Percentiles rank a stretch among this genome's conserved stretches.
Evolutionary conservation across 1,284 basidiomycete genomes (phyloP).

Genomic region (Meira miltonrushii): DNA sequence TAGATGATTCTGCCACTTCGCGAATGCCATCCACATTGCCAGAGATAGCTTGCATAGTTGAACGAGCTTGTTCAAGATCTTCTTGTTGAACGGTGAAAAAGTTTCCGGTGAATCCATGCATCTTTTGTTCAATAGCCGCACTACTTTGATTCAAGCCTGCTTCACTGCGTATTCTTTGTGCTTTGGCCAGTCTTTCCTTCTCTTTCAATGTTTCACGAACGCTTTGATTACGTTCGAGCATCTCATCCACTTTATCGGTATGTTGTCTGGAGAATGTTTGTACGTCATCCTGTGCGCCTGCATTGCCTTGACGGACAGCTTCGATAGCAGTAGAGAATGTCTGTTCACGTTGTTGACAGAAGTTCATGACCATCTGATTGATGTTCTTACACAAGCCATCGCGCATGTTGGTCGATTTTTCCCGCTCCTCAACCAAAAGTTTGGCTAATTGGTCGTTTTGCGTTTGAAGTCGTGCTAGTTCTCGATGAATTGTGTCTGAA

Average conservation of each 20-base stretch:
- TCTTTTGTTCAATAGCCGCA: neutral
- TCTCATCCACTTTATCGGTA: neutral
- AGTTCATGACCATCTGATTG: neutral
- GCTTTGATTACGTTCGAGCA: neutral
- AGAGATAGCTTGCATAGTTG: neutral
- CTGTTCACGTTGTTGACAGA: neutral
- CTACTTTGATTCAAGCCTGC: slow-evolving; percentile 1
- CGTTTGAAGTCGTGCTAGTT: neutral
- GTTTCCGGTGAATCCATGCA: neutral
- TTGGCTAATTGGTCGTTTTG: neutral
- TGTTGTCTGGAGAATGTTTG: neutral
- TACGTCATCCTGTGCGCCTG: neutral
- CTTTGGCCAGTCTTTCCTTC: neutral
- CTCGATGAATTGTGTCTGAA: neutral
- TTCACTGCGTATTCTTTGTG: neutral
- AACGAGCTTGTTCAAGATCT: neutral
- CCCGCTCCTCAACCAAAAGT: neutral
- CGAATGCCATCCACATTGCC: neutral
- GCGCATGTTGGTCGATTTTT: neutral
- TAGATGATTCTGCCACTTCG: neutral
- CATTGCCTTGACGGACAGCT: neutral
- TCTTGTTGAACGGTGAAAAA: slow-evolving; percentile 1
- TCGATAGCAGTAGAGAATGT: neutral
- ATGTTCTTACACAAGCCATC: slow-evolving; percentile 2
- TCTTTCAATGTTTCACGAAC: neutral